Percentiles rank a stretch among this genome's conserved stretches.
These are phyloP conservation scores for Mycena chlorophos DNA, from an alignment of 768 basidiomycete species.

Conservation along the genomic window DNA sequence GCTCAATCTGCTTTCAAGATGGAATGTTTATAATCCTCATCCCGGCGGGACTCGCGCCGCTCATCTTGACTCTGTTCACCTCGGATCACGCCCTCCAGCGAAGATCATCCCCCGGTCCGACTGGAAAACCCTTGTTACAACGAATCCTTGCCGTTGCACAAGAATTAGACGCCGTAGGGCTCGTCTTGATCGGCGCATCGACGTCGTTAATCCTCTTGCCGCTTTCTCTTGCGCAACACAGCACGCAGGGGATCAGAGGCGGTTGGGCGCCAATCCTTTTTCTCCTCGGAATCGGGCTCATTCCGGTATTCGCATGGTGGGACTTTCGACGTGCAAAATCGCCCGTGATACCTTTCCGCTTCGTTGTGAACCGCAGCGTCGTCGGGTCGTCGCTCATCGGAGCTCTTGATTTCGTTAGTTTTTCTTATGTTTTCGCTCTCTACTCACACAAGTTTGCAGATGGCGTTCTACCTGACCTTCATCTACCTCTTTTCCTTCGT, in stretches of 20 bases:
- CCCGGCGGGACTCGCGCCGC: slow-evolving; percentile 49
- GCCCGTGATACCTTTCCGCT: slow-evolving; percentile 63
- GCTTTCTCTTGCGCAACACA: slow-evolving; percentile 47
- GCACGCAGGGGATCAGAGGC: slow-evolving; percentile 45
- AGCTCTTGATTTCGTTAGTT: slow-evolving; percentile 59
- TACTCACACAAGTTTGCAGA: slow-evolving; percentile 33
- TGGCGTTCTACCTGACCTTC: slow-evolving; percentile 67
- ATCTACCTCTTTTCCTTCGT: slow-evolving; percentile 76
- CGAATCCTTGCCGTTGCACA: slow-evolving; percentile 28
- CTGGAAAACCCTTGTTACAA: slow-evolving; percentile 10
- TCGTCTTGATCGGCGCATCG: slow-evolving; percentile 49
- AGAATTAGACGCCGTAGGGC: slow-evolving; percentile 50
- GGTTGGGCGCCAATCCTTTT: slow-evolving; percentile 55
- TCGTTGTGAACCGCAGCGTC: slow-evolving; percentile 59
- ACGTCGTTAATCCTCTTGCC: slow-evolving; percentile 57
- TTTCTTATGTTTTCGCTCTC: background rate
- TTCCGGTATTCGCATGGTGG: slow-evolving; percentile 47
- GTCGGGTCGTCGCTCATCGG: slow-evolving; percentile 61
- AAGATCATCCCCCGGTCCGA: slow-evolving; percentile 26
- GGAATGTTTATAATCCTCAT: slow-evolving; percentile 61
- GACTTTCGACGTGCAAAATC: slow-evolving; percentile 51
- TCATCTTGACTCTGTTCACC: slow-evolving; percentile 57
- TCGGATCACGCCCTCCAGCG: slow-evolving; percentile 50
- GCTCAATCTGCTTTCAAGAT: slow-evolving; percentile 38
- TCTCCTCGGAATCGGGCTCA: slow-evolving; percentile 44